A percentile compares a stretch with the other conserved stretches of the same genome.
phyloP scores from a whole-genome alignment of 2,329 filamentous ascomycete genomes.

The Coccinonectria pachysandricola region DNA sequence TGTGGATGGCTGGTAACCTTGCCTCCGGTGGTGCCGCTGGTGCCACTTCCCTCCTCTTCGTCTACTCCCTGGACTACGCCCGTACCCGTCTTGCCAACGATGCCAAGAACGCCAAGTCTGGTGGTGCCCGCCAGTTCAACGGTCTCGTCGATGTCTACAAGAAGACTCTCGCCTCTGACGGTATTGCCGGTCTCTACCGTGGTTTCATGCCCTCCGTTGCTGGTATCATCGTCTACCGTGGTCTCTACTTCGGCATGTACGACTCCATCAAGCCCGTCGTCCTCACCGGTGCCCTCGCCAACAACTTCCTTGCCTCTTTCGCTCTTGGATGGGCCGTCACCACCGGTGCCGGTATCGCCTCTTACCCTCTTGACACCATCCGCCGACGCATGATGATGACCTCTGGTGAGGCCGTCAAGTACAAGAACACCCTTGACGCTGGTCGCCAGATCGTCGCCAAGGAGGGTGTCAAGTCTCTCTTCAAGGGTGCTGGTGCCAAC shows the following conservation, averaged over 20 bases:
- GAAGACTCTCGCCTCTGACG: constrained; percentile 98
- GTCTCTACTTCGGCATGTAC: constrained; percentile 99
- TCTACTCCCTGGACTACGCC: constrained; percentile 99
- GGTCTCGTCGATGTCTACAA: constrained; percentile 98
- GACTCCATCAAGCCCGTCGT: constrained; percentile 99
- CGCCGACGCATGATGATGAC: constrained; percentile 99
- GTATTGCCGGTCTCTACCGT: constrained; percentile 99
- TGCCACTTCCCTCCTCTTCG: constrained; percentile 99
- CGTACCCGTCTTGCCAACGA: constrained; percentile 99
- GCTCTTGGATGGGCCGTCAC: constrained; percentile 97
- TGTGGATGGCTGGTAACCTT: constrained; percentile 99
- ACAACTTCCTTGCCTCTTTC: constrained; percentile 99
- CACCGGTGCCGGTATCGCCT: constrained; percentile 99
- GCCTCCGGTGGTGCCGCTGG: constrained; percentile 98
- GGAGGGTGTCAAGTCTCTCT: constrained; percentile 97
- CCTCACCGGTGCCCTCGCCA: constrained; percentile 81
- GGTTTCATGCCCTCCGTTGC: constrained; percentile 99
- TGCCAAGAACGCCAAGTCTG: constrained; percentile 94
- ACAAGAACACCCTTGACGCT: constrained; percentile 92
- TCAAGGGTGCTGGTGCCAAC: constrained; percentile 99
- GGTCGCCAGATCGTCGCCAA: constrained; percentile 92
- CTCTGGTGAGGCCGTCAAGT: constrained; percentile 95
- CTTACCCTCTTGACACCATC: constrained; percentile 99
- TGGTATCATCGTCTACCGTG: constrained; percentile 99
- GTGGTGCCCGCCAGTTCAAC: constrained; percentile 99